Base-by-base conservation (phyloP, 208 protist species). In the Leptomonas pyrrhocoris region DNA sequence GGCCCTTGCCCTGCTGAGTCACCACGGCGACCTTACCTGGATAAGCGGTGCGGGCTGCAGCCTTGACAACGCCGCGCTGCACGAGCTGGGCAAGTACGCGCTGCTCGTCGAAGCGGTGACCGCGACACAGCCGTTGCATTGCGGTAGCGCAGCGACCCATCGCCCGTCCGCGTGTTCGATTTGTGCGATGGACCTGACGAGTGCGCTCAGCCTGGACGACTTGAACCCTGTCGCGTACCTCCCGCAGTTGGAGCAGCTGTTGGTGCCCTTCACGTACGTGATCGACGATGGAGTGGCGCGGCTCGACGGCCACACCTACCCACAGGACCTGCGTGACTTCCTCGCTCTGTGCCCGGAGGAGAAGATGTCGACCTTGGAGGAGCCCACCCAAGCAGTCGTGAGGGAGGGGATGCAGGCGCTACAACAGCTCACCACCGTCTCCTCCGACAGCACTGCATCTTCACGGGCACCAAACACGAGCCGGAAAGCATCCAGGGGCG, bases 131-230 rank as follows among this genome's bases (percentile, higher is more conserved):
- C 42, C 2, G 2, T 40, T 28, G 42, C 31, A n/a, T 38, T 50
- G 19, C 51, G 48, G 27, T 27, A 21, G 21, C 21, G 23, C n/a
- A 34, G 36, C 5, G 30, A 11, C 21, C 21, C n/a, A 3, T 9
- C 34, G 3, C 3, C 34, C 3, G 34, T 21, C 48, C 19, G 23
- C 48, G 55, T 80, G 67, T 42, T 73, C 71, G 15, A 70, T 90
- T 19, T 30, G 72, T 7, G 84, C 81, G 25, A 75, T 90, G 40
- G 73, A 90, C 50, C 46, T 90, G 48, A 79, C 81, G 28, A 82
- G 81, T 49, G 84, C 78, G 45, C 56, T 61, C 11, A 62, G 36
- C 38, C 42, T 90, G 1, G 59, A 77, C 27, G 45, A 80, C 54
- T 25, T 90, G 13, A 81, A 80, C 56, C 48, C 79, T 25, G 57